Base-by-base conservation (phyloP, 2,329 filamentous ascomycete species). In the Diaporthe batatas region DNA sequence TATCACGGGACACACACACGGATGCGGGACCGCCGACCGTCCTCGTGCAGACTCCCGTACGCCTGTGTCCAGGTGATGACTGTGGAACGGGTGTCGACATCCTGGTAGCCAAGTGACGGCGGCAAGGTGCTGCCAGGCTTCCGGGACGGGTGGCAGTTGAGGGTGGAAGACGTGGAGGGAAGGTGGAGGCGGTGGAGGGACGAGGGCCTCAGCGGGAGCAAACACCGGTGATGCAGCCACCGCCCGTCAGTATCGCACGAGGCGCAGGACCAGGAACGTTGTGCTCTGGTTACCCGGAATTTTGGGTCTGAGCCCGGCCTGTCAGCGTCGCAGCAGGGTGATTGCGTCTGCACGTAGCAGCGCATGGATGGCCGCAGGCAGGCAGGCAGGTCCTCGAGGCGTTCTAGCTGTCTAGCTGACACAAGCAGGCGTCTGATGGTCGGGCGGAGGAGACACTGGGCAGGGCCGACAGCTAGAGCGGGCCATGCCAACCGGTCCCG, bases 331-430 rank as follows among this genome's bases (percentile, higher is more conserved):
- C 62, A 67, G 47, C 62, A 67, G 44, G 32, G 18, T 44, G 62
- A 49, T 67, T 67, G 62, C 62, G 62, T 53, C 32, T 67, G 62
- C 47, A 36, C 21, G 29, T 51, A 32, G 29, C 6, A 65, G 44
- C 44, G 44, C 59, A 65, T 51, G 59, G 59, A 36, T 23, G 59
- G 29, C 59, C 44, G 44, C 59, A 25, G 21, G 32, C n/a, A 53
- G 47, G 44, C 59, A 25, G 21, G 32, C n/a, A 53, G 62, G 62
- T 29, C 47, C 12, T 67, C 47, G 62, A 67, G 59, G 32, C 62
- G 62, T 29, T 67, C 62, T 67, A 44, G 62, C 62, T 67, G 62
- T 67, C 62, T 67, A 44, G 62, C 62, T 67, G 62, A 67, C 47
- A 67, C 62, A 67, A 47, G n/a, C 62, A 67, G 32, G 53, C 32